Percentiles rank a stretch among this genome's conserved stretches.
phyloP scores from a whole-genome alignment of 805 yeast genomes.

The Kuraishia hungarica region DNA sequence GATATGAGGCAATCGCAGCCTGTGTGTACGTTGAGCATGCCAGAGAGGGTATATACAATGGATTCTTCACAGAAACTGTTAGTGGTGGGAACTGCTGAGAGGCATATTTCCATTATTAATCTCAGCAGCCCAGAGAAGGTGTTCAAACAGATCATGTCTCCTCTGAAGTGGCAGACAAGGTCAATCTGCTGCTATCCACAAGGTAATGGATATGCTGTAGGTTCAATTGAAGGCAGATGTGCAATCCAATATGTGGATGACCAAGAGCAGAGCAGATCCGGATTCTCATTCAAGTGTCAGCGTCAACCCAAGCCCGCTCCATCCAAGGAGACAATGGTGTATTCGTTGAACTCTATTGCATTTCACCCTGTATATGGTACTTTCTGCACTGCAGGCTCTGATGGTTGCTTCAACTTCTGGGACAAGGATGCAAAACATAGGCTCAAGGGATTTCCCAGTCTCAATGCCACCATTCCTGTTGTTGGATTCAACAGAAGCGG shows the following conservation, averaged over 20 bases:
- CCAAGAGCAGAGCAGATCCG: constrained; percentile 56
- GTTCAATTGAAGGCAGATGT: constrained; percentile 92
- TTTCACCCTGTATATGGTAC: constrained; percentile 92
- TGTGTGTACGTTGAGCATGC: constrained; percentile 69
- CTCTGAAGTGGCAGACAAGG: constrained; percentile 86
- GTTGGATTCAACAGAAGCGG: constrained; percentile 81
- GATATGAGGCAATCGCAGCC: constrained; percentile 83
- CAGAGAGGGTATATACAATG: constrained; percentile 89
- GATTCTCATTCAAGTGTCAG: constrained; percentile 93
- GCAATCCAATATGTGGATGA: constrained; percentile 90
- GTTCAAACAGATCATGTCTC: constrained; percentile 64
- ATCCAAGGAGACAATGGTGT: constrained; percentile 56
- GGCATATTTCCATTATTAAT: constrained; percentile 71
- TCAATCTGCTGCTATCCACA: constrained; percentile 77
- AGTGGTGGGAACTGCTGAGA: constrained; percentile 92
- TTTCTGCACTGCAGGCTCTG: constrained; percentile 89
- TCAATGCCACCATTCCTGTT: constrained; percentile 62
- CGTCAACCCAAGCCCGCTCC: constrained; percentile 54
- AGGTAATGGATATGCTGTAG: constrained; percentile 89
- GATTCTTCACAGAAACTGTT: constrained; percentile 72
- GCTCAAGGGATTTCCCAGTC: constrained; percentile 67
- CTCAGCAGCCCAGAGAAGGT: constrained; percentile 76
- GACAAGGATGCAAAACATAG: constrained; percentile 89
- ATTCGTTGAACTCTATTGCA: constrained; percentile 68
- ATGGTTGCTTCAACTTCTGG: constrained; percentile 93